A percentile compares a stretch with the other conserved stretches of the same genome.
phyloP scores from a whole-genome alignment of 2,329 filamentous ascomycete species.

The Cladophialophora bantiana region DNA sequence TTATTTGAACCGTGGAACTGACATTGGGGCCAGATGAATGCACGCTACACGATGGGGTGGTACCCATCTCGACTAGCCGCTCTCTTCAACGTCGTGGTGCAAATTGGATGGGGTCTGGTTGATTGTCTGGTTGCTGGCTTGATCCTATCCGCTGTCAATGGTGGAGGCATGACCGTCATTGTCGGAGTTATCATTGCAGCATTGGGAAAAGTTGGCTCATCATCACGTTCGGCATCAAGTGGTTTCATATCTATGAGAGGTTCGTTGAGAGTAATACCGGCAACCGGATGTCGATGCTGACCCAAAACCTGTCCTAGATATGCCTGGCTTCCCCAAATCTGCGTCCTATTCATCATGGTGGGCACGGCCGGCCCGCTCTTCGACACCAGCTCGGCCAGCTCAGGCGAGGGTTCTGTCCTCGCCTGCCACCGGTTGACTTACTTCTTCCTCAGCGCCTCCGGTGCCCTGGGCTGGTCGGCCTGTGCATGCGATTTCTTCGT shows the following conservation, averaged over 20 bases:
- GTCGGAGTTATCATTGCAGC: constrained; percentile 51
- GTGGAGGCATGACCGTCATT: constrained; percentile 48
- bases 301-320: constrained; percentile 37
- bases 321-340: constrained; percentile 45
- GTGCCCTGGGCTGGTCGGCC: constrained; percentile 22
- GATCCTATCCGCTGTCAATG: constrained; percentile 52
- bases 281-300: constrained; percentile 8
- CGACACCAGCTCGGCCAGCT: constrained; percentile 10
- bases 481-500: constrained; percentile 56
- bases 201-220: constrained; percentile 43
- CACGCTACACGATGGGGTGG: constrained; percentile 69
- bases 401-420: not conserved
- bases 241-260: constrained; percentile 53
- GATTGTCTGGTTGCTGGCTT: constrained; percentile 51
- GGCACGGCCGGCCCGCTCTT: constrained; percentile 21
- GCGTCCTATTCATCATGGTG: constrained; percentile 24
- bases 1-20: constrained; percentile 1
- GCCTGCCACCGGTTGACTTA: constrained; percentile 12
- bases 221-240: constrained; percentile 51
- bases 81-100: constrained; percentile 66
- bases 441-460: constrained; percentile 23
- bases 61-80: constrained; percentile 70
- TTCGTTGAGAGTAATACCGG: not conserved
- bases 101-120: constrained; percentile 61
- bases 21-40: constrained; percentile 4